Base-by-base conservation (phyloP, 2,329 filamentous ascomycete genomes). In the Aspergillus puulaauensis region DNA sequence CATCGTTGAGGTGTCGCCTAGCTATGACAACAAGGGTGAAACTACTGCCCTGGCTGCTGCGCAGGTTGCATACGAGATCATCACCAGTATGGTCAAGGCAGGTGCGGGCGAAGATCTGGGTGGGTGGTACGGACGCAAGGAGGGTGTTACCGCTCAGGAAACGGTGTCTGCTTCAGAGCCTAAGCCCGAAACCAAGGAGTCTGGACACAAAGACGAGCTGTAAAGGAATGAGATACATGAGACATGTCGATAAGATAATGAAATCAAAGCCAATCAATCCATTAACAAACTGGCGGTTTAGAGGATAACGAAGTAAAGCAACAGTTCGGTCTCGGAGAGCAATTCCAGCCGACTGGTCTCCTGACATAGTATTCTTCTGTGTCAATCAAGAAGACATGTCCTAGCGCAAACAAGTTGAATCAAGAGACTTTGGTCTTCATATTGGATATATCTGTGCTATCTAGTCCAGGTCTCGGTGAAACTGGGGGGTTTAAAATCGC, bases 1-100 rank as follows among this genome's bases (percentile, higher is more conserved):
- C 75, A 85, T 96, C 49, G 93, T 97, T 5, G 93, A 96, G 80
- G 90, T 96, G 8, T 86, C 88, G 44, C 92, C 92, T 0, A 89
- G 89, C 12, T 96, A 96, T 70, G 91, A 96, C 79, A 88, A 88
- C 11, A 79, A 79, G 6, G 90, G 87, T 1, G 92, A 96, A 78
- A 88, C 87, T 68, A 96, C 91, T 40, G 90, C 90, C 12, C 75
- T 96, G 63, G 91, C 90, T 15, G 92, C 86, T 2, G 91, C 91
- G 41, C 91, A 96, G 80, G 84, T 96, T 40, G 90, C 86, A 1
- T 96, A 88, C 72, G 92, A 96, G 79, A 83, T 96, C n/a, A 73
- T 96, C 71, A 96, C 88, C 40, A 80, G 76, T 61, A 75, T 79
- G 70, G 78, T 79, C n/a, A 79, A 79, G 68, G 65, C 73, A 24